Percentiles rank a stretch among this genome's conserved stretches.
Conservation (phyloP, 139 green algal species). For the Micractinium sp. region DNA sequence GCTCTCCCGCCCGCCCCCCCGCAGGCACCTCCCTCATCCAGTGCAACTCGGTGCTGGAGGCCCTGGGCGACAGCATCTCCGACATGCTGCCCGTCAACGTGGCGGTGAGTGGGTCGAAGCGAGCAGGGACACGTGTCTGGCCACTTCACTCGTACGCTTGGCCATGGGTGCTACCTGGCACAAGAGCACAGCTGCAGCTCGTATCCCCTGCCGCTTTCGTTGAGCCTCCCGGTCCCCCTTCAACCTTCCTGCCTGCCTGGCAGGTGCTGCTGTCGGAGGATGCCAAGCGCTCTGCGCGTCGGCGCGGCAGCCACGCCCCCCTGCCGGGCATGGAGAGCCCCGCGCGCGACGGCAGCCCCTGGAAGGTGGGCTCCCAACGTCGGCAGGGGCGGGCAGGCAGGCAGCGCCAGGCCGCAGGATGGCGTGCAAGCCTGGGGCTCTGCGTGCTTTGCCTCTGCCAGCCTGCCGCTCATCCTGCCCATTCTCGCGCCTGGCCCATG, state of each 20-base stretch:
- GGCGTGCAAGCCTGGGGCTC: background rate
- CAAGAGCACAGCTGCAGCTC: background rate
- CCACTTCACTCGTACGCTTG: slow-evolving; percentile 23
- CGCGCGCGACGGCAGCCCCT: background rate
- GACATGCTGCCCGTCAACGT: slow-evolving; percentile 55
- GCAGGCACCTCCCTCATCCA: slow-evolving; percentile 54
- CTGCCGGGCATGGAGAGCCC: background rate
- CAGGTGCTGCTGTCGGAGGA: slow-evolving; percentile 58
- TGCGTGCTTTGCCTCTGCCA: background rate
- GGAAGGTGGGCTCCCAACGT: background rate
- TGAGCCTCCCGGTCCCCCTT: background rate
- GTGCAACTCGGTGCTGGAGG: slow-evolving; percentile 45
- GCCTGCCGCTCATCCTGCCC: no score
- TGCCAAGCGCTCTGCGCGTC: slow-evolving; percentile 53
- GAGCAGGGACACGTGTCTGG: no score
- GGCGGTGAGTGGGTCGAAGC: background rate
- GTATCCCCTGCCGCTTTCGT: background rate
- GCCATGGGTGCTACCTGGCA: background rate
- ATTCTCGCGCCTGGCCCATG: no score
- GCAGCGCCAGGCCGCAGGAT: background rate
- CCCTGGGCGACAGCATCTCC: slow-evolving; percentile 46
- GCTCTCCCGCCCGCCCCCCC: background rate
- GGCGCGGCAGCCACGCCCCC: background rate
- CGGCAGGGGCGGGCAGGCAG: background rate
- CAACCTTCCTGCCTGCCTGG: no score